phyloP scores from a whole-genome alignment of 2,329 filamentous ascomycete species.

The Xylariaceae sp. region DNA sequence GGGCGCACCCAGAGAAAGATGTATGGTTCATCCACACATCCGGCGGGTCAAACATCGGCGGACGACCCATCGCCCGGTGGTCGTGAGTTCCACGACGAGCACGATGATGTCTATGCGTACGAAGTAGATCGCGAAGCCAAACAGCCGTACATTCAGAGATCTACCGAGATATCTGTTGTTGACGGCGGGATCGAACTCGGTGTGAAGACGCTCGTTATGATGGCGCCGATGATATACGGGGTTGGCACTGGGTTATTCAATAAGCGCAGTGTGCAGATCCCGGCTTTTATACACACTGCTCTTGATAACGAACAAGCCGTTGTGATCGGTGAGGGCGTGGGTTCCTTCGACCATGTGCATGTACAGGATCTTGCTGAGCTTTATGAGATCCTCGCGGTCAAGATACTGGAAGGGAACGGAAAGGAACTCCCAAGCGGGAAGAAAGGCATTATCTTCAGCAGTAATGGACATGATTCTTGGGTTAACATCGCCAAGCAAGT shows the following conservation, averaged over 20 bases:
- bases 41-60: conserved; percentile 41
- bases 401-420: conserved; percentile 26
- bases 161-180: conserved; percentile 40
- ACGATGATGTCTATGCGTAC: conserved; percentile 41
- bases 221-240: conserved; percentile 46
- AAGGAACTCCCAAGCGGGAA: conserved; percentile 33
- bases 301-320: conserved; percentile 26
- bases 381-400: conserved; percentile 36
- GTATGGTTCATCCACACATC: conserved; percentile 41
- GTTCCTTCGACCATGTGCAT: conserved; percentile 43
- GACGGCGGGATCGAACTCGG: conserved; percentile 34
- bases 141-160: conserved; percentile 40
- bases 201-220: conserved; percentile 44
- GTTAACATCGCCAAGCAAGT: conserved; percentile 34
- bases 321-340: conserved; percentile 36
- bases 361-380: conserved; percentile 40
- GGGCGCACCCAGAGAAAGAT: conserved; percentile 27
- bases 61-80: conserved; percentile 32
- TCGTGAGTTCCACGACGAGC: conserved; percentile 37
- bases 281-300: conserved; percentile 14
- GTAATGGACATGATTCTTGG: conserved; percentile 39
- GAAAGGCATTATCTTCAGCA: conserved; percentile 40
- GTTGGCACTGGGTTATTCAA: conserved; percentile 40
- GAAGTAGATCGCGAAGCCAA: conserved; percentile 34
- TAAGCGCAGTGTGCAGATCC: conserved; percentile 36